Percentiles rank a stretch among this genome's conserved stretches.
Evolutionary conservation across 179 eudicot genomes (phyloP).

Genomic region (Beta lomatogona): DNA sequence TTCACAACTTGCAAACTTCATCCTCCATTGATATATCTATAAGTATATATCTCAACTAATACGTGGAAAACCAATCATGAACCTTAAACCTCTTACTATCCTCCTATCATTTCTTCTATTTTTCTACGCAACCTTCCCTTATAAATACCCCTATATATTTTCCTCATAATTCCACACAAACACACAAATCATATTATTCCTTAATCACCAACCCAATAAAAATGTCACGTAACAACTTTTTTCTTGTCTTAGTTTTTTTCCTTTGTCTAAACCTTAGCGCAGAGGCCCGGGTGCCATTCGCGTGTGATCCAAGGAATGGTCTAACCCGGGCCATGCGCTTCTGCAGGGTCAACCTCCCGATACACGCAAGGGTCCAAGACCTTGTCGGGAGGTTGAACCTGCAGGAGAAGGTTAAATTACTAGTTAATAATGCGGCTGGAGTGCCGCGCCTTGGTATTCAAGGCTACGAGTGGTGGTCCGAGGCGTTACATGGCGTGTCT

Average conservation of each 20-base stretch:
- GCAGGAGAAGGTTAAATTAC: conserved; percentile 56
- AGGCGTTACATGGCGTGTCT: conserved; percentile 87
- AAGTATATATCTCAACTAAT: conserved; percentile 7
- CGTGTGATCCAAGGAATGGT: conserved; percentile 62
- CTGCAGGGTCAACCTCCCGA: conserved; percentile 42
- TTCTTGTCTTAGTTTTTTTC: neutral
- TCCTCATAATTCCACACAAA: conserved; percentile 10
- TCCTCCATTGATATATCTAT: neutral
- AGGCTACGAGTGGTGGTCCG: conserved; percentile 88
- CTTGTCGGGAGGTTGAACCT: conserved; percentile 62
- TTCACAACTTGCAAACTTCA: conserved; percentile 23
- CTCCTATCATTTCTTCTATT: conserved; percentile 28
- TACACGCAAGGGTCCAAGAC: conserved; percentile 54
- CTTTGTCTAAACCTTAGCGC: conserved; percentile 3
- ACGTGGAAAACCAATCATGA: conserved; percentile 46
- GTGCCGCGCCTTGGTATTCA: conserved; percentile 74
- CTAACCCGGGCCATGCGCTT: conserved; percentile 46
- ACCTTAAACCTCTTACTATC: conserved; percentile 6
- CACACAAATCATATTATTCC: neutral
- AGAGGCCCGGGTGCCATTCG: conserved; percentile 60
- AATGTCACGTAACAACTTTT: neutral
- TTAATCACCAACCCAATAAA: neutral
- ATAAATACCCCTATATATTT: conserved; percentile 29
- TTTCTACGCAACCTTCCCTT: conserved; percentile 33
- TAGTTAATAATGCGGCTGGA: conserved; percentile 56